These are phyloP conservation scores for Amanita pseudoporphyria DNA, from an alignment of 768 basidiomycete genomes.

Conservation along the genomic window DNA sequence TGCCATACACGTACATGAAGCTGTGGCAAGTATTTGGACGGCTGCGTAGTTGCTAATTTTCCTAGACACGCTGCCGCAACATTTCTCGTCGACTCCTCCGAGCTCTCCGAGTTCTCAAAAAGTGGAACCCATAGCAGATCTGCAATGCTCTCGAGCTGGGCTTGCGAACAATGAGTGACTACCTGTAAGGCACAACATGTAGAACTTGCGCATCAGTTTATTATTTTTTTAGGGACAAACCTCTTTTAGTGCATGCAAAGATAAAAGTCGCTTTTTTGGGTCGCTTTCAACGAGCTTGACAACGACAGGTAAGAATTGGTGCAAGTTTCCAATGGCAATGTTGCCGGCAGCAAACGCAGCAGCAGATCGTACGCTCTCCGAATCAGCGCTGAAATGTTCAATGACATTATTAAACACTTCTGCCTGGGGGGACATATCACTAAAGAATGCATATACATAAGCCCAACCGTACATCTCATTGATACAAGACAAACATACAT, in stretches of 20 bases:
- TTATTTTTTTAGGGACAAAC: conserved; percentile 30
- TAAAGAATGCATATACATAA: conserved; percentile 21
- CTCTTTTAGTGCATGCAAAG: conserved; percentile 91
- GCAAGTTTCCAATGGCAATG: conserved; percentile 89
- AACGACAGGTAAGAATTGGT: conserved; percentile 78
- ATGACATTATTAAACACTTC: conserved; percentile 74
- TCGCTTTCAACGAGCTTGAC: conserved; percentile 70
- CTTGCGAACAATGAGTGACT: conserved; percentile 82
- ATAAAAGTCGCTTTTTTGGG: conserved; percentile 70
- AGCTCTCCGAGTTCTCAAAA: conserved; percentile 82
- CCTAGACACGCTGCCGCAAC: conserved; percentile 96
- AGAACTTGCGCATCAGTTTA: neutral
- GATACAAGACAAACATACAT: conserved; percentile 42
- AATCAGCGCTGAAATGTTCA: conserved; percentile 62
- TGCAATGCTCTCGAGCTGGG: conserved; percentile 78
- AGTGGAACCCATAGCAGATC: conserved; percentile 88
- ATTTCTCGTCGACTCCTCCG: conserved; percentile 88
- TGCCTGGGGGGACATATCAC: conserved; percentile 77
- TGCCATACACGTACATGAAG: conserved; percentile 59
- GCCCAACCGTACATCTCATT: neutral
- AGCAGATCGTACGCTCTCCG: conserved; percentile 82
- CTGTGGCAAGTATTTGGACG: conserved; percentile 84
- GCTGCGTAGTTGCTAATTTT: conserved; percentile 87
- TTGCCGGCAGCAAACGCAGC: conserved; percentile 97
- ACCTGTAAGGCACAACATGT: conserved; percentile 37